These are phyloP conservation scores for Lantana camara DNA, from an alignment of 257 asterid genomes.

Conservation along the genomic window DNA sequence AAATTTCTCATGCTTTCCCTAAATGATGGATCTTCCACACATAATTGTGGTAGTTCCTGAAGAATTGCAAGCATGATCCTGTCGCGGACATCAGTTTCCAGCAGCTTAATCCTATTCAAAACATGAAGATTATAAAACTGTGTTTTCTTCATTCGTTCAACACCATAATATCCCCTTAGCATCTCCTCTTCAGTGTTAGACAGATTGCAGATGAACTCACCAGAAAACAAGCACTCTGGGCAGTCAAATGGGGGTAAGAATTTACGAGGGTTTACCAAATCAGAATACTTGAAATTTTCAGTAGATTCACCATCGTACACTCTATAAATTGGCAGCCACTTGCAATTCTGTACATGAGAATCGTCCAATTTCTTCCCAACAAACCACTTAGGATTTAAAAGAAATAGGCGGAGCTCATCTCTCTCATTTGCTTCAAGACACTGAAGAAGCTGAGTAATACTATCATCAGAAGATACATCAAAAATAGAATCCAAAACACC, in stretches of 20 bases:
- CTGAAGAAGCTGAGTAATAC: conserved; percentile 60
- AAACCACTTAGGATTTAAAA: conserved; percentile 83
- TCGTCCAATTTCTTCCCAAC: conserved; percentile 69
- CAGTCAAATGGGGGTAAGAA: conserved; percentile 77
- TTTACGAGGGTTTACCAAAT: conserved; percentile 76
- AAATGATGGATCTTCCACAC: conserved; percentile 72
- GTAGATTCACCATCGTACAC: conserved; percentile 61
- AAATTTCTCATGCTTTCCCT: conserved; percentile 62
- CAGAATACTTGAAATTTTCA: conserved; percentile 61
- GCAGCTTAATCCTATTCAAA: conserved; percentile 49
- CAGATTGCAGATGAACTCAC: conserved; percentile 56
- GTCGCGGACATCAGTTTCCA: conserved; percentile 69
- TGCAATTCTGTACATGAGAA: conserved; percentile 79
- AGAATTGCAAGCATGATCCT: conserved; percentile 75
- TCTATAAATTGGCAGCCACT: conserved; percentile 84
- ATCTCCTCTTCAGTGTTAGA: conserved; percentile 78
- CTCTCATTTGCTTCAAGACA: conserved; percentile 73
- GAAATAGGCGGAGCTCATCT: conserved; percentile 81
- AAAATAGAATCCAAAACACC: conserved; percentile 80
- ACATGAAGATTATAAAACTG: conserved; percentile 66
- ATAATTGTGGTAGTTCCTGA: conserved; percentile 81
- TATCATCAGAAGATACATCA: conserved; percentile 66
- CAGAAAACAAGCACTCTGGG: conserved; percentile 64
- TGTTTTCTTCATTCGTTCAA: conserved; percentile 78
- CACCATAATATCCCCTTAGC: conserved; percentile 68